Evolutionary conservation across 306 rosid genomes (phyloP).

Genomic region (Canavalia ensiformis): DNA sequence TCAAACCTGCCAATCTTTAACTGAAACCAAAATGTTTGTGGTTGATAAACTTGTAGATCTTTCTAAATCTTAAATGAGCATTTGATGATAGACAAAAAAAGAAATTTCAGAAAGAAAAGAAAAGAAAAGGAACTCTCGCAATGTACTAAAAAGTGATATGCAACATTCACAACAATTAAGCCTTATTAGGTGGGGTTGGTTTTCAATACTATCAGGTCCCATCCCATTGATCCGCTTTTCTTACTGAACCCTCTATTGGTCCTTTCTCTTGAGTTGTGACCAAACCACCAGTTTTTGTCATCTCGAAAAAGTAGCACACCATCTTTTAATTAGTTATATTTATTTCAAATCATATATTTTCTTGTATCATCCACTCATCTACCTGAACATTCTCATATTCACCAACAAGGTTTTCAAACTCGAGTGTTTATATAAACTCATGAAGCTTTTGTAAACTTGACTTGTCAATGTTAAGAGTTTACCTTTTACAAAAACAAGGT

Average conservation of each 20-base stretch:
- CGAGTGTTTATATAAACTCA: background rate
- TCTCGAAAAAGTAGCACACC: background rate
- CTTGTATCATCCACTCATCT: background rate
- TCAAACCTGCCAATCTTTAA: background rate
- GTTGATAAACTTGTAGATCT: conserved; percentile 5
- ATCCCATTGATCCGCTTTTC: conserved; percentile 2
- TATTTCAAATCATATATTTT: background rate
- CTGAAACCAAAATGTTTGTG: background rate
- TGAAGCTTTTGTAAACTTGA: background rate
- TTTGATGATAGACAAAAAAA: conserved; percentile 1
- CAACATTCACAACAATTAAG: background rate
- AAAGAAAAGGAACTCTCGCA: background rate
- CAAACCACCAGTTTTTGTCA: background rate
- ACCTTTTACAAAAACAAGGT: background rate
- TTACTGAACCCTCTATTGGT: background rate
- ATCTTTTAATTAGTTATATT: conserved; percentile 6
- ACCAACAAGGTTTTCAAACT: background rate
- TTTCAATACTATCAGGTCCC: background rate
- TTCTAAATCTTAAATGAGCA: background rate
- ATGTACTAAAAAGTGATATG: background rate
- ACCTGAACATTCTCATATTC: background rate
- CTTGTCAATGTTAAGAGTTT: background rate
- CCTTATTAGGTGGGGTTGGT: conserved; percentile 5
- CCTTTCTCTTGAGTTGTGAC: background rate
- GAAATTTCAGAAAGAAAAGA: background rate